Percentiles rank a stretch among this genome's conserved stretches.
Conservation (phyloP, 768 basidiomycete genomes). For the Boletales sp. region DNA sequence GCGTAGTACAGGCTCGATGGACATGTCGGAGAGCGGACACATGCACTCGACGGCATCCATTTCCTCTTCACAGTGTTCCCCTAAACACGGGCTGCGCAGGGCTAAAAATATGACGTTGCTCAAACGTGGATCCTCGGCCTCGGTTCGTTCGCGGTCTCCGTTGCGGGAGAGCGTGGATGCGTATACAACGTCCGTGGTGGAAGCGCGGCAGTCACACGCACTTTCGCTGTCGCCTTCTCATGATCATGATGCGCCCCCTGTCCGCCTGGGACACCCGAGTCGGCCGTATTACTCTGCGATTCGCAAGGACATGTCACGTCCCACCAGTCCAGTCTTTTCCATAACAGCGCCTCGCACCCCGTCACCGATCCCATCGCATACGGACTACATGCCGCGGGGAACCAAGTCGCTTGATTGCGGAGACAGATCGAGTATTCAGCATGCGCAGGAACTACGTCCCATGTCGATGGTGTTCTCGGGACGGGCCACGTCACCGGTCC, state of each 20-base stretch:
- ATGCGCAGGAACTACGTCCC: conserved; percentile 20
- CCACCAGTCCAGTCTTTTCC: conserved; percentile 32
- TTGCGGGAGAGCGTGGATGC: conserved; percentile 20
- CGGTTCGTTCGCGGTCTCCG: conserved; percentile 19
- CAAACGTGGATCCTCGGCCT: conserved; percentile 25
- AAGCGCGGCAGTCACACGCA: conserved; percentile 18
- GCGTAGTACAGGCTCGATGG: conserved; percentile 18
- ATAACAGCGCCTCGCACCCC: conserved; percentile 24
- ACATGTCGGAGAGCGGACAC: conserved; percentile 10
- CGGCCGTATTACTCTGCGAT: conserved; percentile 56
- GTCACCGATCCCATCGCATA: conserved; percentile 23
- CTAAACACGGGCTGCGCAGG: conserved; percentile 37
- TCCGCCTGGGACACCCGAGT: conserved; percentile 48
- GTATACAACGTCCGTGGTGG: conserved; percentile 12
- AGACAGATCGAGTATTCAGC: conserved; percentile 17
- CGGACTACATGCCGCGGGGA: conserved; percentile 23
- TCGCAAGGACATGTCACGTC: conserved; percentile 44
- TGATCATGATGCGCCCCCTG: conserved; percentile 21
- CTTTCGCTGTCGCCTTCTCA: conserved; percentile 19
- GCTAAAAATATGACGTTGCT: conserved; percentile 35
- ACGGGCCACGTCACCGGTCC: conserved; percentile 13
- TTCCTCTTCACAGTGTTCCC: conserved; percentile 25
- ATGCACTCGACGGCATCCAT: conserved; percentile 20
- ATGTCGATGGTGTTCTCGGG: conserved; percentile 27
- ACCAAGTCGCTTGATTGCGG: conserved; percentile 33